A percentile compares a stretch with the other conserved stretches of the same genome.
phyloP scores from a whole-genome alignment of 306 rosid species.

The Malus sieversii region DNA sequence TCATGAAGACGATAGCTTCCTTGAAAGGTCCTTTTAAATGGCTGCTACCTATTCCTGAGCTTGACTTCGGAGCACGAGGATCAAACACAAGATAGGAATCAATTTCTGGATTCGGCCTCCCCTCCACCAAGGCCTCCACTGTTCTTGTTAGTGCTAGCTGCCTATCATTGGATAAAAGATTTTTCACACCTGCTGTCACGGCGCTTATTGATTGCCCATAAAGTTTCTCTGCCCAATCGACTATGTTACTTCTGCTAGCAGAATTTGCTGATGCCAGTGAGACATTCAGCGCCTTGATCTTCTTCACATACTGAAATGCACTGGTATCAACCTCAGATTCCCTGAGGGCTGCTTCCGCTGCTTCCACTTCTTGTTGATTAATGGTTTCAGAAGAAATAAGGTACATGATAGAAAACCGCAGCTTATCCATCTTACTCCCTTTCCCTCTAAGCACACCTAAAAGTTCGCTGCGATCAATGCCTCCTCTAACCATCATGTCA shows the following conservation, averaged over 20 bases:
- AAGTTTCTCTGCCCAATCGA: conserved; percentile 96
- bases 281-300: conserved; percentile 80
- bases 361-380: conserved; percentile 76
- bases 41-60: conserved; percentile 60
- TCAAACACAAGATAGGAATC: conserved; percentile 72
- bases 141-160: conserved; percentile 91
- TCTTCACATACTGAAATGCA: conserved; percentile 93
- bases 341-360: conserved; percentile 76
- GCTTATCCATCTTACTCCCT: conserved; percentile 86
- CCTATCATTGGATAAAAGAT: conserved; percentile 77
- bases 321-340: conserved; percentile 78
- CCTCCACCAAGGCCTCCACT: conserved; percentile 90
- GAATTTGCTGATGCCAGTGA: conserved; percentile 78
- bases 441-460: conserved; percentile 65
- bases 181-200: conserved; percentile 95
- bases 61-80: conserved; percentile 86
- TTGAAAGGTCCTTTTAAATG: conserved; percentile 90
- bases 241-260: conserved; percentile 87
- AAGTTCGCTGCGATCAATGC: conserved; percentile 74
- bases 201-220: conserved; percentile 90
- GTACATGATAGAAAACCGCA: conserved; percentile 86
- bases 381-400: conserved; percentile 73
- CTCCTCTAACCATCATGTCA: conserved; percentile 90
- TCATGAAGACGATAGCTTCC: conserved; percentile 92
- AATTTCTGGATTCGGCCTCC: conserved; percentile 87